phyloP scores from a whole-genome alignment of 495 filamentous ascomycete genomes.

The Hypomontagnella monticulosa region DNA sequence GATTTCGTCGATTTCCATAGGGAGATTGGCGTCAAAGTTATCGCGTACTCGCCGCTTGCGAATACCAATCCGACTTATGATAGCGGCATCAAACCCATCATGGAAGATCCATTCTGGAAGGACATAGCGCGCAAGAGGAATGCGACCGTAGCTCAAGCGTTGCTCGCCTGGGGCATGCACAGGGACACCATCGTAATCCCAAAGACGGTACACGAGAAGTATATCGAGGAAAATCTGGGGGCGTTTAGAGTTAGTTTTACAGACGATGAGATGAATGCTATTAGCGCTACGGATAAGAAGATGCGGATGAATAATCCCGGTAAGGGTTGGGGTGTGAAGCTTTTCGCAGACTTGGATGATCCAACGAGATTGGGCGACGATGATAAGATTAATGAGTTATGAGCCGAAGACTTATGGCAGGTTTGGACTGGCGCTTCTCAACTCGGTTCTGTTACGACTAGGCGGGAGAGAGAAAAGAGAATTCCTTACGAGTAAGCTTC shows the following conservation, averaged over 20 bases:
- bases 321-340: constrained; percentile 63
- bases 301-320: constrained; percentile 69
- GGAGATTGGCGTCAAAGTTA: constrained; percentile 66
- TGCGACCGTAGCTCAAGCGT: constrained; percentile 69
- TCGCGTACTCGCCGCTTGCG: constrained; percentile 74
- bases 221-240: constrained; percentile 40
- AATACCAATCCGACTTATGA: constrained; percentile 75
- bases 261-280: constrained; percentile 61
- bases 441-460: too few relatives aligned
- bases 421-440: too few relatives aligned
- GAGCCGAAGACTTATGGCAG: neutral
- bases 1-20: constrained; percentile 66
- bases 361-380: constrained; percentile 31
- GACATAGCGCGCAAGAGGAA: constrained; percentile 70
- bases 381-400: constrained; percentile 24
- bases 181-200: constrained; percentile 71
- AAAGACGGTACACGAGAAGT: constrained; percentile 62
- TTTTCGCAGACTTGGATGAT: constrained; percentile 64
- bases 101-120: constrained; percentile 66
- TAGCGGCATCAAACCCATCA: constrained; percentile 39
- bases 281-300: constrained; percentile 64
- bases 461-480: too few relatives aligned
- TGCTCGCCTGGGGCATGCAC: constrained; percentile 72
- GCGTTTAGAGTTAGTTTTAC: constrained; percentile 35
- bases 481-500: too few relatives aligned